A percentile compares a stretch with the other conserved stretches of the same genome.
These are phyloP conservation scores for Cicer yamashitae DNA, from an alignment of 306 rosid genomes.

Conservation along the genomic window DNA sequence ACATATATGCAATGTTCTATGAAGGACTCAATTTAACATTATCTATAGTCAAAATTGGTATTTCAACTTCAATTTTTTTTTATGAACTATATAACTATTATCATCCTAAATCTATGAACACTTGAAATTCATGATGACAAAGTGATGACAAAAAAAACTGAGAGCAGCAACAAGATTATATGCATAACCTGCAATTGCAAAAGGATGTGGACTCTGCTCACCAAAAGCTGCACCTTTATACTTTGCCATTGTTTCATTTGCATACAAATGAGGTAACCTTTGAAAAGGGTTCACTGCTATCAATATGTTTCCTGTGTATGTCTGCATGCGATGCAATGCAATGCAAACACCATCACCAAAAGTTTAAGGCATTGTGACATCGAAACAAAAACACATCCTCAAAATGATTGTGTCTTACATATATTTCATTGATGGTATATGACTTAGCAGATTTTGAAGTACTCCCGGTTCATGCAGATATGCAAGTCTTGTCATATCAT, in stretches of 20 bases:
- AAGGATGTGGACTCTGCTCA: conserved; percentile 95
- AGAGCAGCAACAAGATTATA: conserved; percentile 56
- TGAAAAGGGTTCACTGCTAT: conserved; percentile 95
- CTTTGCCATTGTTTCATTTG: conserved; percentile 68
- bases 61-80: too few relatives aligned
- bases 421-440: conserved; percentile 76
- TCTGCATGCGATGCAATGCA: conserved; percentile 52
- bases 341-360: conserved; percentile 35
- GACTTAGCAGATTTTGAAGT: conserved; percentile 71
- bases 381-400: background rate
- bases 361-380: conserved; percentile 39
- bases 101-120: background rate
- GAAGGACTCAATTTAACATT: too few relatives aligned
- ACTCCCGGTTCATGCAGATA: conserved; percentile 97
- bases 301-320: conserved; percentile 91
- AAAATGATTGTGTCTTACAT: conserved; percentile 60
- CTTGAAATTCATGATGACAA: background rate
- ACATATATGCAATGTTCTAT: background rate
- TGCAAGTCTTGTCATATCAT: conserved; percentile 96
- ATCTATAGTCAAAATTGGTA: too few relatives aligned
- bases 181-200: conserved; percentile 96
- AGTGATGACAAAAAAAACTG: conserved; percentile 6
- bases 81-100: background rate
- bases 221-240: conserved; percentile 80
- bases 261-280: conserved; percentile 85